Conservation (phyloP, 1,284 basidiomycete species). For the Polyporus tsugae region DNA sequence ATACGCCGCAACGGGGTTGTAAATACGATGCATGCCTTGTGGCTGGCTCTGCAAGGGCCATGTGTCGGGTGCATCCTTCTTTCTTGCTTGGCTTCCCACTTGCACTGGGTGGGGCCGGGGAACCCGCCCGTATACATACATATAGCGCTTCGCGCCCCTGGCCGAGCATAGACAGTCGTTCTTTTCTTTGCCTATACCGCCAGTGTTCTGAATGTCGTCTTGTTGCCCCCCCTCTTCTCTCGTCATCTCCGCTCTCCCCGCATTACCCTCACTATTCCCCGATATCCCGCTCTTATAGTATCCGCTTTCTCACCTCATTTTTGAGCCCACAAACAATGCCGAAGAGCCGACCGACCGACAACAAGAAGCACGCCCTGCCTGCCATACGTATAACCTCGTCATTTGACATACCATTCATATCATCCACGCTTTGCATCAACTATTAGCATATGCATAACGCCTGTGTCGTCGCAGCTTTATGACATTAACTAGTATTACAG, state of each 20-base stretch:
- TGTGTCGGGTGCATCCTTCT: slow-evolving; percentile 14
- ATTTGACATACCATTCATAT: background rate
- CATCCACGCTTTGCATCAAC: slow-evolving; percentile 18
- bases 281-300: background rate
- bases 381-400: background rate
- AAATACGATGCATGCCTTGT: slow-evolving; percentile 19
- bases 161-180: slow-evolving; percentile 27
- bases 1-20: slow-evolving; percentile 13
- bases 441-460: slow-evolving; percentile 32
- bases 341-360: slow-evolving; percentile 1
- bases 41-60: slow-evolving; percentile 30
- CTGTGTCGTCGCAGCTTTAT: slow-evolving; percentile 33
- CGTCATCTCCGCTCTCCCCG: slow-evolving; percentile 5
- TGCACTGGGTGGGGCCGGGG: slow-evolving; percentile 16
- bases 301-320: background rate
- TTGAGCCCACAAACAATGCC: background rate
- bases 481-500: slow-evolving; percentile 31
- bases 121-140: slow-evolving; percentile 12
- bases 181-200: slow-evolving; percentile 18
- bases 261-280: slow-evolving; percentile 8
- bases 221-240: slow-evolving; percentile 24
- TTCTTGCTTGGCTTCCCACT: slow-evolving; percentile 18
- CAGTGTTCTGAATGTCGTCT: slow-evolving; percentile 19
- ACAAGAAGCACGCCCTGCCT: background rate
- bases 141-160: slow-evolving; percentile 7